Evolutionary conservation across 1,284 basidiomycete species (phyloP).

Genomic region (Sparassis latifolia): DNA sequence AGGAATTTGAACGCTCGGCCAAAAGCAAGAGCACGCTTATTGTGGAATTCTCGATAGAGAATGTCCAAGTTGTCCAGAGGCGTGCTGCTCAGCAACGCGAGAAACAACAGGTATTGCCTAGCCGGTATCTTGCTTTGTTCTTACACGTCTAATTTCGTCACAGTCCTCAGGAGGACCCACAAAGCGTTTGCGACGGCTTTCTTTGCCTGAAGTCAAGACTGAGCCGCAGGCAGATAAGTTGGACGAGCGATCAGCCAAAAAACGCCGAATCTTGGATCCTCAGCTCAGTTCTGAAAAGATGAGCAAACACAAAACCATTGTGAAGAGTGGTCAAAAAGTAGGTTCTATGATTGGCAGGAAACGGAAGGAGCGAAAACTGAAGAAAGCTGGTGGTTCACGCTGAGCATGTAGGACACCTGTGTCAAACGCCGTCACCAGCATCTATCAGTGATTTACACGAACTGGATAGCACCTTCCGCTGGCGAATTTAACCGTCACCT

Average conservation of each 20-base stretch:
- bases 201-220: conserved; percentile 14
- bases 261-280: conserved; percentile 19
- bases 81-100: conserved; percentile 44
- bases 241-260: conserved; percentile 18
- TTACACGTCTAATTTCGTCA: too few relatives aligned
- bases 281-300: conserved; percentile 9
- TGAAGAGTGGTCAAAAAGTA: conserved; percentile 14
- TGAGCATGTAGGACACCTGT: too few relatives aligned
- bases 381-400: conserved; percentile 5
- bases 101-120: conserved; percentile 14
- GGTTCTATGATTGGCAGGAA: conserved; percentile 30
- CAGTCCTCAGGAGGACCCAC: background rate
- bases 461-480: too few relatives aligned
- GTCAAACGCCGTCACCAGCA: too few relatives aligned
- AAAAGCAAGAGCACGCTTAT: conserved; percentile 62
- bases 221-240: conserved; percentile 6
- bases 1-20: conserved; percentile 48
- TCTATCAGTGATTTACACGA: too few relatives aligned
- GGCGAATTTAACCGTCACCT: too few relatives aligned
- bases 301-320: conserved; percentile 4
- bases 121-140: too few relatives aligned
- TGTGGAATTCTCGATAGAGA: conserved; percentile 92
- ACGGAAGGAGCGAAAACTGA: conserved; percentile 26
- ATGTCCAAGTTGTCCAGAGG: conserved; percentile 79
- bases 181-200: conserved; percentile 8